Evolutionary conservation across 108 stramenopile species (phyloP), one percentile per base, ranked within the genome.

Genomic region (Schizochytrium sp.): DNA sequence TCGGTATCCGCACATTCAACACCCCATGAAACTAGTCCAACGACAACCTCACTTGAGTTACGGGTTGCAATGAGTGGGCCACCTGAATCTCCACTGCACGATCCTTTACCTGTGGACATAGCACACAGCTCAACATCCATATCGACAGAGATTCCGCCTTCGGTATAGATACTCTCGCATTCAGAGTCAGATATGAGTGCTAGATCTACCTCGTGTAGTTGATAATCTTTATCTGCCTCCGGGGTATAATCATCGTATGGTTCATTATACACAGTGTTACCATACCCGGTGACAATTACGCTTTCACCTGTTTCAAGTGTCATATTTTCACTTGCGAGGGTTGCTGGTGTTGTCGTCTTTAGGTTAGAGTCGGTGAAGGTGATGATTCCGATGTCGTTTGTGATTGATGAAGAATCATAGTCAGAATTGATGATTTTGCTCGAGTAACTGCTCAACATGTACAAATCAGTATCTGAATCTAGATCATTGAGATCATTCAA

Each of bases 371-470:
- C 64, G 0, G 12, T 10, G 28, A 69, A 69, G 64, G 40, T 44
- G 7, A 69, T 69, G 64, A 69, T 69, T 38, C 42, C 64, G 28
- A 69, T 69, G 64, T 69, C 64, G 15, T 69, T 69, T 28, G 28
- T 28, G 28, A 28, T 28, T 28, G 28, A 28, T 28, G 28, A 28
- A 28, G 28, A 28, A 28, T 28, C 28, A 28, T 28, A 28, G 28
- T 28, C 28, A 28, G 28, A 28, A 28, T 28, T 28, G 28, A 28
- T 28, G 0, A 28, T 28, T 28, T 28, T 28, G 28, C 28, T 28
- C 28, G 28, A 28, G 28, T 28, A 28, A 28, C 28, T 28, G 28
- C 28, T 28, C 28, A 28, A 28, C 28, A 28, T 28, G 28, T 28
- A 28, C 28, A 28, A 28, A 28, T 28, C 28, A 28, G 28, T 28